phyloP scores from a whole-genome alignment of 2,329 filamentous ascomycete species.

The Coniosporium tulheliwenetii region DNA sequence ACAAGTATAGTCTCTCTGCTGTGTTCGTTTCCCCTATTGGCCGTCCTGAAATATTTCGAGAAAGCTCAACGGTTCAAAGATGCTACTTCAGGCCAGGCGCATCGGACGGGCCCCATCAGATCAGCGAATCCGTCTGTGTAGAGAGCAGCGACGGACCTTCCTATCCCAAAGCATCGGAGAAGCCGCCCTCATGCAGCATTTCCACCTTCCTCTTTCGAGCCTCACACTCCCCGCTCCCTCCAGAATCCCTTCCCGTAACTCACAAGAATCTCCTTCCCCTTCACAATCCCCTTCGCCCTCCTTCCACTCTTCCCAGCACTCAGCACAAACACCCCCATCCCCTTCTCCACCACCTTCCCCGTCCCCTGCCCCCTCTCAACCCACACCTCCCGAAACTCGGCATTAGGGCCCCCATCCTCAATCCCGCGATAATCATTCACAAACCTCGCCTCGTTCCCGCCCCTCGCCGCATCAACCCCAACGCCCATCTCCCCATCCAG shows the following conservation, averaged over 20 bases:
- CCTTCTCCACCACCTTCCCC: conserved; percentile 23
- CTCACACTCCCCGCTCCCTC: conserved; percentile 14
- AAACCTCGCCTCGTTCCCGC: conserved; percentile 36
- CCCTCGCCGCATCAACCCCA: conserved; percentile 30
- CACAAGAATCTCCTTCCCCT: conserved; percentile 35
- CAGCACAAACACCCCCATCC: conserved; percentile 35
- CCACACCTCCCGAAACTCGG: conserved; percentile 20
- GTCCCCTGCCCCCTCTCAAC: conserved; percentile 18
- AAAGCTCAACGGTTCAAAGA: too few relatives aligned
- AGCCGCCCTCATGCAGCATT: too few relatives aligned
- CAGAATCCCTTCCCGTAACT: conserved; percentile 38
- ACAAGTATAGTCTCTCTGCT: too few relatives aligned
- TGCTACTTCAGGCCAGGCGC: too few relatives aligned
- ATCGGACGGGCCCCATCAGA: too few relatives aligned
- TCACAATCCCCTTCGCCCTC: conserved; percentile 27
- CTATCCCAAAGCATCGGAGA: too few relatives aligned
- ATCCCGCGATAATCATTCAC: conserved; percentile 39
- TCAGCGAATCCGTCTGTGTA: too few relatives aligned
- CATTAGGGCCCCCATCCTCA: conserved; percentile 18
- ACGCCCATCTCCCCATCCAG: conserved; percentile 33
- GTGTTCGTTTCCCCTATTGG: too few relatives aligned
- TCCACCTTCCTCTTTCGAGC: conserved; percentile 8
- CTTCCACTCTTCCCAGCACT: conserved; percentile 32
- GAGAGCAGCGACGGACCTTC: too few relatives aligned
- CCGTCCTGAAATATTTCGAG: too few relatives aligned